phyloP scores from a whole-genome alignment of 257 asterid species.

The Lavandula angustifolia region DNA sequence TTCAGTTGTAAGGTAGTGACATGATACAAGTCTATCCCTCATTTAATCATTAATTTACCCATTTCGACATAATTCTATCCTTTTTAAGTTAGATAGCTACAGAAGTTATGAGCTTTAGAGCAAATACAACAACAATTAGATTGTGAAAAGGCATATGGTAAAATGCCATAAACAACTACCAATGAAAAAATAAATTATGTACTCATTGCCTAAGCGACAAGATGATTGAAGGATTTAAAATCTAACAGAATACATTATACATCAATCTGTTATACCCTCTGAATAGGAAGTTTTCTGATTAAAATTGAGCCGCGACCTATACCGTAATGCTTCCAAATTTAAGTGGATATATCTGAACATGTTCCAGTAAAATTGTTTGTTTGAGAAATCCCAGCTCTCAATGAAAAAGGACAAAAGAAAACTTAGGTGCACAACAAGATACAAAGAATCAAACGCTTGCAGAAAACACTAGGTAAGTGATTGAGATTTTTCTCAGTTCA shows the following conservation, averaged over 20 bases:
- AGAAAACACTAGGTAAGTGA: not conserved
- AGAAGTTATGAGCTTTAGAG: too few species aligned
- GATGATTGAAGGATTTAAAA: slow-evolving; percentile 7
- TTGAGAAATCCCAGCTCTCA: not conserved
- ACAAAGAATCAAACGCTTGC: not conserved
- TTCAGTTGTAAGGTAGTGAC: not conserved
- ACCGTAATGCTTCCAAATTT: not conserved
- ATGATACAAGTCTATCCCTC: not conserved
- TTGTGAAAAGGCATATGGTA: not conserved
- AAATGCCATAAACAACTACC: not conserved
- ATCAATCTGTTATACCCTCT: not conserved
- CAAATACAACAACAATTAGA: not conserved
- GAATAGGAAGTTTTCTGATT: not conserved
- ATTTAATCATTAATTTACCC: not conserved
- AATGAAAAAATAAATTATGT: not conserved
- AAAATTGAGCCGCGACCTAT: not conserved
- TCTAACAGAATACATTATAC: not conserved
- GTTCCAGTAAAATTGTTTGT: not conserved
- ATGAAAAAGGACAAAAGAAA: not conserved
- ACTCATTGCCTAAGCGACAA: not conserved
- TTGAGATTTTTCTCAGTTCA: slow-evolving; percentile 1
- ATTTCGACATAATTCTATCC: not conserved
- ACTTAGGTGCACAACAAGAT: not conserved
- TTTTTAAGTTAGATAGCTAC: too few species aligned
- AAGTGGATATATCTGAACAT: not conserved